Evolutionary conservation across 2,329 filamentous ascomycete species (phyloP).

Genomic region (Elsinoe fawcettii): DNA sequence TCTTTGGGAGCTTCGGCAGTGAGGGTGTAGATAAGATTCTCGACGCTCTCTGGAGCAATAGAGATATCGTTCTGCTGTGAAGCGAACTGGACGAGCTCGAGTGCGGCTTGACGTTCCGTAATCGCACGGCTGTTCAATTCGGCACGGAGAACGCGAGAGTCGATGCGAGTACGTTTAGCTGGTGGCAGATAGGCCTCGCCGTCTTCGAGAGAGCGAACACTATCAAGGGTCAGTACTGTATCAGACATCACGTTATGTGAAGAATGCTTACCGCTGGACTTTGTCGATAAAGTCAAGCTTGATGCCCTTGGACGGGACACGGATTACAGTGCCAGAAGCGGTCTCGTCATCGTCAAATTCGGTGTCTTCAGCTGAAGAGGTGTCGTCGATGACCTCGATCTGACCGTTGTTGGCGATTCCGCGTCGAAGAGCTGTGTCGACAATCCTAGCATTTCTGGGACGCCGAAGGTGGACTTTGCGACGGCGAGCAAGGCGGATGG

Average conservation of each 20-base stretch:
- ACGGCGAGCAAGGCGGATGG: constrained; percentile 18
- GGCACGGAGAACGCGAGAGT: constrained; percentile 22
- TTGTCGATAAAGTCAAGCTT: constrained; percentile 55
- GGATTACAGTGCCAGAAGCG: constrained; percentile 34
- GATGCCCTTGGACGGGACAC: constrained; percentile 39
- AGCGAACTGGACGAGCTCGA: constrained; percentile 54
- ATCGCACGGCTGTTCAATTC: constrained; percentile 43
- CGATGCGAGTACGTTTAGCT: not conserved
- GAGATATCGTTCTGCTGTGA: constrained; percentile 44
- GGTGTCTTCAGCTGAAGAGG: constrained; percentile 38
- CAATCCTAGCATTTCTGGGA: constrained; percentile 42
- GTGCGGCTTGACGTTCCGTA: constrained; percentile 57
- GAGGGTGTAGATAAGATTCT: constrained; percentile 51
- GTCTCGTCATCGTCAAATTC: constrained; percentile 38
- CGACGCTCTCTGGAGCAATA: constrained; percentile 39
- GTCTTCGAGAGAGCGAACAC: not conserved
- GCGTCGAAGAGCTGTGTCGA: constrained; percentile 46
- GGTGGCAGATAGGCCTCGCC: constrained; percentile 11
- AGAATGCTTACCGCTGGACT: constrained; percentile 41
- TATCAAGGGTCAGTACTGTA: constrained; percentile 17
- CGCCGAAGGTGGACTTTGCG: constrained; percentile 41
- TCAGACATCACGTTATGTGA: constrained; percentile 18
- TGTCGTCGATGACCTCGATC: constrained; percentile 38
- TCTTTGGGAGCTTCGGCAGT: constrained; percentile 42
- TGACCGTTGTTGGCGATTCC: constrained; percentile 50